A percentile compares a stretch with the other conserved stretches of the same genome.
phyloP scores from a whole-genome alignment of 2,329 filamentous ascomycete species.

The Thelonectria olida region DNA sequence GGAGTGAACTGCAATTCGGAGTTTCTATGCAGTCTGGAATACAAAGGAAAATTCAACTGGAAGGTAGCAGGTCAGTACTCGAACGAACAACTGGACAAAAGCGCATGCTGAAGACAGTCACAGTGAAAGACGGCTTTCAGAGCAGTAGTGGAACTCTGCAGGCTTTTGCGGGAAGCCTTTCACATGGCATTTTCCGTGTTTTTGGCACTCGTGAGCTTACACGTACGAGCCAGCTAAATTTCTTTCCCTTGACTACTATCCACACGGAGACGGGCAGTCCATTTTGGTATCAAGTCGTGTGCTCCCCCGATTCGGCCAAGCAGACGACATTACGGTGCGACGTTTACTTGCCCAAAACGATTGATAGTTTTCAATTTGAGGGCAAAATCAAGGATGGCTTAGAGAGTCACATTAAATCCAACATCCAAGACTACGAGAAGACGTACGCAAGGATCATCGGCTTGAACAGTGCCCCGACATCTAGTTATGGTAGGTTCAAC shows the following conservation, averaged over 20 bases:
- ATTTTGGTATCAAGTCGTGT: constrained; percentile 24
- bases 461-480: neutral
- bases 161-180: neutral
- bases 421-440: neutral
- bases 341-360: constrained; percentile 10
- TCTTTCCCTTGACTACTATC: constrained; percentile 5
- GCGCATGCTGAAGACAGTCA: neutral
- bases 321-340: constrained; percentile 21
- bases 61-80: constrained; percentile 14
- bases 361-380: neutral
- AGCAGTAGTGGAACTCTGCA: neutral
- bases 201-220: neutral
- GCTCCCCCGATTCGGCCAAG: constrained; percentile 13
- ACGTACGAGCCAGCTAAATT: neutral
- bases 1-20: neutral
- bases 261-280: constrained; percentile 5
- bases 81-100: neutral
- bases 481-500: neutral
- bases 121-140: neutral
- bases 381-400: neutral
- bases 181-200: neutral
- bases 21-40: constrained; percentile 4
- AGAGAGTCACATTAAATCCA: neutral
- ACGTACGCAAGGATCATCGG: neutral
- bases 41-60: constrained; percentile 20